Conservation (phyloP, 108 stramenopile genomes). For the Cylindrotheca closterium region DNA sequence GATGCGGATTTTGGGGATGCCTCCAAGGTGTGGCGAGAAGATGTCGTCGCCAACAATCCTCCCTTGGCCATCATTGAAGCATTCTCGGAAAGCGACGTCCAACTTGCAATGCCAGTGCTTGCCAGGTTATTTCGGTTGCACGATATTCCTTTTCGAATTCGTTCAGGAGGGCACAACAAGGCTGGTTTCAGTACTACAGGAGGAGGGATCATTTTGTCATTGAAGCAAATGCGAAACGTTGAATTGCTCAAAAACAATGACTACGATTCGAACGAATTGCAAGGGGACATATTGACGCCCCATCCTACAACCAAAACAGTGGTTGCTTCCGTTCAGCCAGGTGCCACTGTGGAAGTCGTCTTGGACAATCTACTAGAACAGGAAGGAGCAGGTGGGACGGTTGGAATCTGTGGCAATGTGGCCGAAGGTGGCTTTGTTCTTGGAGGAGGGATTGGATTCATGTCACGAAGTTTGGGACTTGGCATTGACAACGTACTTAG, state of each 20-base stretch:
- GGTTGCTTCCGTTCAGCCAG: background rate
- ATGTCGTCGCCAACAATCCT: background rate
- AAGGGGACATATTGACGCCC: no score
- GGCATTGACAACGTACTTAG: conserved; percentile 25
- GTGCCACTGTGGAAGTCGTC: background rate
- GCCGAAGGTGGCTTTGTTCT: conserved; percentile 11
- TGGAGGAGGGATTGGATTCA: conserved; percentile 8
- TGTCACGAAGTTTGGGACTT: conserved; percentile 3
- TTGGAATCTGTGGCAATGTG: background rate
- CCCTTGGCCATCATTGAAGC: background rate
- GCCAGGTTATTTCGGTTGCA: background rate
- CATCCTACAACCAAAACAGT: background rate
- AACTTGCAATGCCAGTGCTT: background rate
- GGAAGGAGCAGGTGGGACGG: background rate
- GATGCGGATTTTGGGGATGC: background rate
- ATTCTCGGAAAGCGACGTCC: background rate
- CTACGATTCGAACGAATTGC: no score
- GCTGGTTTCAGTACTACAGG: conserved; percentile 4
- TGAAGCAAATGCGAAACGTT: background rate
- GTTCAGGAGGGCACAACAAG: conserved; percentile 17
- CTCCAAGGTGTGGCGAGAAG: background rate
- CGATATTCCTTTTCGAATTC: conserved; percentile 6
- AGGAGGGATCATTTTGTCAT: conserved; percentile 4
- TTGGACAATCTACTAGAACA: background rate
- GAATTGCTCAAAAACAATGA: background rate